A percentile compares a stretch with the other conserved stretches of the same genome.
phyloP scores from a whole-genome alignment of 1,139 yeast genomes.

The Pichia sp. region DNA sequence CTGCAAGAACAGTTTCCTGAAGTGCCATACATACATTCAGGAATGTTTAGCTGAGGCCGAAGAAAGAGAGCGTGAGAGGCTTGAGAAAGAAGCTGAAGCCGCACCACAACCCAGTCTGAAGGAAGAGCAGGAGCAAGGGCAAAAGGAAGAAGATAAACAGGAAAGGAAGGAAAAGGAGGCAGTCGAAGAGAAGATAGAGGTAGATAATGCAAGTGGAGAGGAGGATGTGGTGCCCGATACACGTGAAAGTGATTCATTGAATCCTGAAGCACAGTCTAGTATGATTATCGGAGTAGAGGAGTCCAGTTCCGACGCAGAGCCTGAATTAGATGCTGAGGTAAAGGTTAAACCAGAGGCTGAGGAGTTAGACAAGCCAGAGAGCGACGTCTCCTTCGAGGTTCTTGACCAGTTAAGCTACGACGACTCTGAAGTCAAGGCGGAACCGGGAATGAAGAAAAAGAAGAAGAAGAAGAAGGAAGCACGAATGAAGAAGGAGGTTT shows the following conservation, averaged over 20 bases:
- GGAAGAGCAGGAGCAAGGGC: background rate
- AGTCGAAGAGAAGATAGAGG: background rate
- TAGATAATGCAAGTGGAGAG: background rate
- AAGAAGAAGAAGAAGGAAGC: no score
- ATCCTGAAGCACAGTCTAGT: slow-evolving; percentile 5
- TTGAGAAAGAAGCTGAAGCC: slow-evolving; percentile 1
- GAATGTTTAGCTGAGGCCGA: slow-evolving; percentile 26
- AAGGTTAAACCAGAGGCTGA: background rate
- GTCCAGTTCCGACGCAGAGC: background rate
- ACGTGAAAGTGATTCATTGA: background rate
- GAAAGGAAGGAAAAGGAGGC: background rate
- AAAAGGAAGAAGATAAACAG: slow-evolving; percentile 6
- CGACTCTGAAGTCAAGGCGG: background rate
- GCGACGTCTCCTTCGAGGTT: background rate
- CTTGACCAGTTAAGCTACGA: background rate
- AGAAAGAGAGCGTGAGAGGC: slow-evolving; percentile 18
- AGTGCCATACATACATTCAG: slow-evolving; percentile 23
- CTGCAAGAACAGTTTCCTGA: slow-evolving; percentile 21
- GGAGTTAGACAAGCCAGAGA: background rate
- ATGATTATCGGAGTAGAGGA: background rate
- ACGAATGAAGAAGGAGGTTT: background rate
- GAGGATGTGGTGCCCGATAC: background rate
- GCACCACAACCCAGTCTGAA: no score
- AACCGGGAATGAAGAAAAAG: no score
- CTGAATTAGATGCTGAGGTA: no score